Evolutionary conservation across 2,329 filamentous ascomycete genomes (phyloP), one percentile per base, ranked within the genome.

Genomic region (Colletotrichum spinosum): DNA sequence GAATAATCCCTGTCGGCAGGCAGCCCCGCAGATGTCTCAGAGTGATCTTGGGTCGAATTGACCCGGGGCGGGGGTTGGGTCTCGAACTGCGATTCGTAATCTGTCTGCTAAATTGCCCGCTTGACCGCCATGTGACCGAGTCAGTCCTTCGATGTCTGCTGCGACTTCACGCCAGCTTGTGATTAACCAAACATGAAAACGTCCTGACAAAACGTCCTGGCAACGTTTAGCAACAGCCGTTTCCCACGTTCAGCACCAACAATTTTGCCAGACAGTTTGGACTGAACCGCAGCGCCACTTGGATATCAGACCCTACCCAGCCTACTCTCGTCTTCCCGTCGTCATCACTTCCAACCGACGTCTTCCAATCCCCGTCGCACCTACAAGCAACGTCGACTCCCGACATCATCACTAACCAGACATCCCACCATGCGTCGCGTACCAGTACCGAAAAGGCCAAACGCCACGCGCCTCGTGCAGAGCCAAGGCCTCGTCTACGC

Each of bases 401-500:
- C 25, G 25, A 1, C 25, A 13, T 34, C 46, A 33, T 34, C 17
- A 49, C 1, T 33, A 34, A 13, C 25, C 34, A 49, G 6, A 49
- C 12, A 6, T 33, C 46, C 25, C 13, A 49, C 25, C 46, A 49
- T 49, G 46, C 46, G 46, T 6, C 46, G 46, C 3, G 46, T 49
- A 49, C 46, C 46, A 13, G 46, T 49, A 49, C 17, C 25, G 46
- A 49, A 49, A 13, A 49, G 46, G 42, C 38, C 8, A 15, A 55
- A 60, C 11, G 41, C 42, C 17, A 60, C 50, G 8, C 50, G 57
- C 13, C 57, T 55, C 4, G 50, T 60, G 9, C 57, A 55, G 46
- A 60, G 57, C 35, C 57, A 60, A 37, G 50, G 57, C 8, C n/a
- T 60, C 8, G 50, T 60, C n/a, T 55, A 49, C 11, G 50, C 50